These are phyloP conservation scores for Juglanconis oblonga DNA, from an alignment of 2,329 filamentous ascomycete species.

Conservation along the genomic window DNA sequence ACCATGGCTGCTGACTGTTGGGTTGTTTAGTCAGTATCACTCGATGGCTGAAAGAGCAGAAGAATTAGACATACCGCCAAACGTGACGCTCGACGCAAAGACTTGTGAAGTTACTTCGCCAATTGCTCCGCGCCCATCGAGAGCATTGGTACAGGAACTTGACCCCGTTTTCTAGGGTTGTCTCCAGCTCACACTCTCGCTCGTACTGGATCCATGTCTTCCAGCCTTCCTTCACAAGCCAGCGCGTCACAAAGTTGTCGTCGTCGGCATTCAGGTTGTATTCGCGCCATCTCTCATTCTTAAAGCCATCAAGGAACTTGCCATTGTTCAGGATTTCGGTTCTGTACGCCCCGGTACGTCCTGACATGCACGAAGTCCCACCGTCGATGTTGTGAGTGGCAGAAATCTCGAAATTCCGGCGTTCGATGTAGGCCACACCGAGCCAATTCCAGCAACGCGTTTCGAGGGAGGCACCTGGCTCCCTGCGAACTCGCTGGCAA, in stretches of 20 bases:
- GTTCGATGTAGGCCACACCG: conserved; percentile 86
- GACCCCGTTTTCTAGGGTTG: conserved; percentile 82
- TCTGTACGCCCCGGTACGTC: conserved; percentile 87
- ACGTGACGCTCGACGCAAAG: conserved; percentile 80
- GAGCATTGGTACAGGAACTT: conserved; percentile 94
- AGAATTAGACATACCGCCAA: conserved; percentile 67
- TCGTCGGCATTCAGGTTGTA: conserved; percentile 94
- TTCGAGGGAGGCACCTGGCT: conserved; percentile 55
- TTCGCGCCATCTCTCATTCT: conserved; percentile 83
- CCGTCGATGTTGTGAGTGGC: conserved; percentile 94
- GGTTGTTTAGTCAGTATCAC: not conserved
- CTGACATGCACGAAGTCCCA: conserved; percentile 94
- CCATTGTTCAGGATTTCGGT: conserved; percentile 83
- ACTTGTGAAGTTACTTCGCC: conserved; percentile 94
- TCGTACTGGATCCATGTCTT: conserved; percentile 96
- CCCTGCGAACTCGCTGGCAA: conserved; percentile 79
- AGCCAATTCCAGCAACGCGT: conserved; percentile 81
- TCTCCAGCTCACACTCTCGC: conserved; percentile 85
- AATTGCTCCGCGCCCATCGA: conserved; percentile 95
- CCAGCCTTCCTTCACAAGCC: conserved; percentile 89
- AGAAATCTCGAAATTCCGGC: conserved; percentile 94
- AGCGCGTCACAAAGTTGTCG: conserved; percentile 96
- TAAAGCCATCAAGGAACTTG: conserved; percentile 84
- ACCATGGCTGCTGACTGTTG: conserved; percentile 83
- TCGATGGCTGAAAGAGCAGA: conserved; percentile 11